Base-by-base conservation (phyloP, 192 early-diverging fungal genomes). In the Geranomyces michiganensis region DNA sequence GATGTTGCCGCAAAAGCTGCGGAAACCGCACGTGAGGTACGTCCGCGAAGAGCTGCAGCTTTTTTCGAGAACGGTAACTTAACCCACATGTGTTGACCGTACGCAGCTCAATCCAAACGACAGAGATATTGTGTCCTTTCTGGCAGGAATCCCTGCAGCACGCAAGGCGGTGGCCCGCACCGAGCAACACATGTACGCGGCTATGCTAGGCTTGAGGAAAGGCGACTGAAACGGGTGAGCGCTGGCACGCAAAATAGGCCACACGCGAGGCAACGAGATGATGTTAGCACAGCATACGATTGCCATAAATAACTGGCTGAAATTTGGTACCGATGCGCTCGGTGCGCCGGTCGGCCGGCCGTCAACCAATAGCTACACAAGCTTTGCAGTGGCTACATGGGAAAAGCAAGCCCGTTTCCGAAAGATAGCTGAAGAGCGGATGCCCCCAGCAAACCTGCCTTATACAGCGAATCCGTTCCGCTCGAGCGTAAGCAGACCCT, bases 131-230 rank as follows among this genome's bases (percentile, higher is more conserved):
- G 33, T 19, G 0, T 9, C 14, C 13, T 78, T 78, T 66, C 41
- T 76, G 14, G 56, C 43, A 13, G 62, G 49, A 41, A 26, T 83
- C 1, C 56, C n/a, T 47, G 56, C 55, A 56, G 22, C n/a, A 10
- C 62, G 73, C 15, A 14, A 67, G 43, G 55, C 53, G 36, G 56
- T 51, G 45, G 73, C 76, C n/a, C 41, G 60, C 30, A 76, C 72
- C 71, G 76, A 79, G 58, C 74, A 78, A 70, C 70, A 81, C 76
- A 73, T 82, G 56, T 78, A 73, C 56, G 65, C 66, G 32, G 65
- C 68, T 9, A 69, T 82, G 73, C 74, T 80, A 7, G 36, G 36
- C 5, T 3, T 41, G 10, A 41, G 10, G 36, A 41, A 41, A 3
- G 17, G 1, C 4, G 17, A 10, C 59, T 7, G 7, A 61, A 7